Evolutionary conservation across 805 yeast species (phyloP), one percentile per base, ranked within the genome.

Genomic region (Schwanniomyces yamadae): DNA sequence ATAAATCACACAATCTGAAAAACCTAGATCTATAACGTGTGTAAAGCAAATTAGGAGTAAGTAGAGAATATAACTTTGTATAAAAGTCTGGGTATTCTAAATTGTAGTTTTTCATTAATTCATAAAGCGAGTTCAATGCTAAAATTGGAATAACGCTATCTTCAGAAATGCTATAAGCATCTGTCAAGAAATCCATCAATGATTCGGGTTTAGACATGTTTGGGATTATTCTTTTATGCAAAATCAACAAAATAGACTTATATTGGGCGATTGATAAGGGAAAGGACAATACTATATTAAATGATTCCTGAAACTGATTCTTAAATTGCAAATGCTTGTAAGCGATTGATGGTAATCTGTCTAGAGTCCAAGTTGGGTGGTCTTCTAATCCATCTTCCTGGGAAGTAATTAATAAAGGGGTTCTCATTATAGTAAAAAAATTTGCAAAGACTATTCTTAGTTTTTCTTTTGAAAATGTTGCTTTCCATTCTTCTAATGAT

Each of bases 31-130:
- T 76, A 59, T 88, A 85, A 37, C 80, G 77, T 32, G 86, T 80
- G 55, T 82, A 90, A 51, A 93, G 65, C 39, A 93, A 59, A 23
- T 79, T 75, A 12, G 87, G 84, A 12, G 87, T 87, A 31, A 93
- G 71, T 26, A 93, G 71, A 7, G 82, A 80, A 59, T 93, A 91
- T 26, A 91, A 73, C 61, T 91, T 90, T 31, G 71, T 61, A 64
- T 80, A 91, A 54, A 91, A 93, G 43, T 88, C 82, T 12, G 98
- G 97, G 57, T 91, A 91, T 53, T 91, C 98, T 49, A 91, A 70
- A 55, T 90, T 90, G 59, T 78, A 79, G 38, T 73, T 70, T 50
- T 77, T 85, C 81, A 91, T 91, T 41, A 91, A 69, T 50, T 80
- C 88, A 62, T 88, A 91, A 34, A 91, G 67, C 8, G 96, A 95